Evolutionary conservation across 2,329 filamentous ascomycete genomes (phyloP).

Genomic region (Aureobasidium uvarum): DNA sequence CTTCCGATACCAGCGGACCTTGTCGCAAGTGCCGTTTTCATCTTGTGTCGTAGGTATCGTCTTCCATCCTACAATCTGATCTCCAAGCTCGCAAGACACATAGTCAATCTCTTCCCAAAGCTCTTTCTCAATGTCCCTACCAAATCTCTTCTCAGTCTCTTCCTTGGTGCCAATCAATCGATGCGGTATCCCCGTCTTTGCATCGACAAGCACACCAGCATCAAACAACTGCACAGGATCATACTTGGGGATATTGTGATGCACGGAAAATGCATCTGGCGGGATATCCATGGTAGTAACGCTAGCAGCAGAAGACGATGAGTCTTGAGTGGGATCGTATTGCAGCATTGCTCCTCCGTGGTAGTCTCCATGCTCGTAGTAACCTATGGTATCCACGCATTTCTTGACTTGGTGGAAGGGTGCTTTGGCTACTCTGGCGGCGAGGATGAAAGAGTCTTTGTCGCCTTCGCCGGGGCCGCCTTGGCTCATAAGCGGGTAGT

Average conservation of each 20-base stretch:
- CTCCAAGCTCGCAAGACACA: slow-evolving; percentile 31
- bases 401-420: slow-evolving; percentile 45
- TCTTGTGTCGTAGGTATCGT: background rate
- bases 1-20: slow-evolving; percentile 9
- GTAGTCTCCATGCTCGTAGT: slow-evolving; percentile 25
- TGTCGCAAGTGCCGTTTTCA: slow-evolving; percentile 12
- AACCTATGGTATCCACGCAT: slow-evolving; percentile 29
- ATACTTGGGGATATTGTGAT: slow-evolving; percentile 37
- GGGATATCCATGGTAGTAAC: slow-evolving; percentile 18
- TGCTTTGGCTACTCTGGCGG: slow-evolving; percentile 43
- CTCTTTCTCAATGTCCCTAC: slow-evolving; percentile 33
- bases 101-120: slow-evolving; percentile 33
- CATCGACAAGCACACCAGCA: slow-evolving; percentile 27
- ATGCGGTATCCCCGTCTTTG: slow-evolving; percentile 23
- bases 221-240: slow-evolving; percentile 35
- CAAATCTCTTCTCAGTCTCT: slow-evolving; percentile 31
- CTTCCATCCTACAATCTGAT: slow-evolving; percentile 30
- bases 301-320: slow-evolving; percentile 3
- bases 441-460: slow-evolving; percentile 53
- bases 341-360: slow-evolving; percentile 31
- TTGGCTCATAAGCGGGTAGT: slow-evolving; percentile 49
- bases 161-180: slow-evolving; percentile 33
- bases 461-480: slow-evolving; percentile 52
- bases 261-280: slow-evolving; percentile 32
- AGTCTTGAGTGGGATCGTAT: slow-evolving; percentile 29